Evolutionary conservation across 257 asterid genomes (phyloP).

Genomic region (Asclepias syriaca): DNA sequence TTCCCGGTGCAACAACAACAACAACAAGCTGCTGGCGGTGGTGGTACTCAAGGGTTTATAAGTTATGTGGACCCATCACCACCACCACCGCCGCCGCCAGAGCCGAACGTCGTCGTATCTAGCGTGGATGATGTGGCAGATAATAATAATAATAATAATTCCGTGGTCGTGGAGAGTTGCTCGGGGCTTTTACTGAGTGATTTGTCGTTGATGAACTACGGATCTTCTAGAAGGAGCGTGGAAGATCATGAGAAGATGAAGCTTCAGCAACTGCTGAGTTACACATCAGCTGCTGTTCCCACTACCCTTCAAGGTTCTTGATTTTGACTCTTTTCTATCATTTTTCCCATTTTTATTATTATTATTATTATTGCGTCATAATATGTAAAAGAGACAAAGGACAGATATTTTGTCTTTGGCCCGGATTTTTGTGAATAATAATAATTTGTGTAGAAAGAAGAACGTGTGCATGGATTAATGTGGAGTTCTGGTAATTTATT

Average conservation of each 20-base stretch:
- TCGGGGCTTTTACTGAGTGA: constrained; percentile 40
- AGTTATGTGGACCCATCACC: no score
- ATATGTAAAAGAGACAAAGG: constrained; percentile 29
- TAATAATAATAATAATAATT: background rate
- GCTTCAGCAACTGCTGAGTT: constrained; percentile 28
- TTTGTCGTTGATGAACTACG: constrained; percentile 45
- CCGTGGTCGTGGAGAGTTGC: constrained; percentile 17
- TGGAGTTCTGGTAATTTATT: constrained; percentile 29
- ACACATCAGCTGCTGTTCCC: constrained; percentile 22
- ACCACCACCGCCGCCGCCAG: no score
- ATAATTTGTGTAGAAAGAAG: constrained; percentile 23
- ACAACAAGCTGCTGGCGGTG: constrained; percentile 13
- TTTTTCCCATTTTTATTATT: background rate
- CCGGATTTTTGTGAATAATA: constrained; percentile 25
- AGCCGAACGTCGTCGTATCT: constrained; percentile 6
- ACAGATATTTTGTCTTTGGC: constrained; percentile 33
- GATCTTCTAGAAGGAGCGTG: constrained; percentile 32
- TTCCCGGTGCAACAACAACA: constrained; percentile 31
- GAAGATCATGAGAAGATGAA: constrained; percentile 40
- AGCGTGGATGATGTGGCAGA: constrained; percentile 15
- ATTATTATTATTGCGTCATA: constrained; percentile 29
- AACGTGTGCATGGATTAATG: constrained; percentile 55
- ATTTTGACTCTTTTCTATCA: background rate
- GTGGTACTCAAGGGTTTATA: constrained; percentile 36
- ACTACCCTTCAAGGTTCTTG: constrained; percentile 22